Base-by-base conservation (phyloP, 305 asterid genomes). In the Solanum hybrid region DNA sequence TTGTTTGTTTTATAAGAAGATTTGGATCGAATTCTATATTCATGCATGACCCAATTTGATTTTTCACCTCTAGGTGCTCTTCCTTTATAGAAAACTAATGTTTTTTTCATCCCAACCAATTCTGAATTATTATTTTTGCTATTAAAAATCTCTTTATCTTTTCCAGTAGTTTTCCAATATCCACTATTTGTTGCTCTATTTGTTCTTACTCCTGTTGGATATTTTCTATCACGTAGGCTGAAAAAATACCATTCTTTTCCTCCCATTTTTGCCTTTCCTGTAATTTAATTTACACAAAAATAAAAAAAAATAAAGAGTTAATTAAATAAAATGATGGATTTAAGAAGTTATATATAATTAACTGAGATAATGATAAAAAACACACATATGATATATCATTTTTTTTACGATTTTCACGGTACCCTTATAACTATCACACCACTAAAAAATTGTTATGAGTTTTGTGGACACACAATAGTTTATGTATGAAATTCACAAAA, bases 11-110 rank as follows among this genome's bases (percentile, higher is more conserved):
- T 93, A 77, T 93, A 94, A 26, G 96, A 82, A 69, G 99, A 96
- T 92, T 96, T 96, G 14, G 99, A 94, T 89, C 96, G 97, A 91
- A 96, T 92, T 28, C 99, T 96, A 94, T 96, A 97, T 91, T 97
- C 99, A 93, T 97, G 99, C 99, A 96, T 96, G 73, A 97, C 99
- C 99, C 99, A 97, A 87, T 96, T 96, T 31, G 96, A 89, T 90
- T 97, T 97, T 89, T 97, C 99, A 33, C 99, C 99, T 92, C 99
- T 93, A 0, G 99, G 99, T 90, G 99, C 99, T 91, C 99, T 95
- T 89, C 99, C 99, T 92, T 84, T 92, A 90, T 97, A 97, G 34
- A 97, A 97, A 69, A 97, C 99, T 92, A 97, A 90, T 0, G 99
- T 97, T 71, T 97, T 97, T 96, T 97, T 97, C 99, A 97, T 95